Evolutionary conservation across 306 rosid genomes (phyloP).

Genomic region (Casuarina glauca): DNA sequence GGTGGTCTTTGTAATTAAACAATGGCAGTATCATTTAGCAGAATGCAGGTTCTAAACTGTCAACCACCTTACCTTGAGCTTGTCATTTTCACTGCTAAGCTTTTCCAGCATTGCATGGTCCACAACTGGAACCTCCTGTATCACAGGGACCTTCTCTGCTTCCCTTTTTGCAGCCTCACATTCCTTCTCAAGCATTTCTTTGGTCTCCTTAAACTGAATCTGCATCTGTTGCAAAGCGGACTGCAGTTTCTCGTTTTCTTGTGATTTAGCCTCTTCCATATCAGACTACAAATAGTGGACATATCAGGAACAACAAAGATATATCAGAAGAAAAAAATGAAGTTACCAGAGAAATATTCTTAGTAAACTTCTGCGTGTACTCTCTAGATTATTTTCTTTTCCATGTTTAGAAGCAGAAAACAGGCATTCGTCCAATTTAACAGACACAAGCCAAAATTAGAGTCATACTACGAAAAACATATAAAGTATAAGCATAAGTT

Average conservation of each 20-base stretch:
- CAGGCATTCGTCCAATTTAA: not conserved
- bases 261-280: conserved; percentile 84
- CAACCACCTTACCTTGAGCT: conserved; percentile 75
- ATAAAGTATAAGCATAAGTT: not conserved
- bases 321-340: conserved; percentile 14
- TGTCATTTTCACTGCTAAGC: conserved; percentile 84
- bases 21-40: conserved; percentile 4
- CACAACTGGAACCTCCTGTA: conserved; percentile 95
- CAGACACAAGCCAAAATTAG: not conserved
- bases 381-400: not conserved
- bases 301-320: conserved; percentile 5
- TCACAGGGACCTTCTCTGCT: conserved; percentile 61
- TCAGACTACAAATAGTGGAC: conserved; percentile 57
- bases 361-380: not conserved
- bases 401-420: not conserved
- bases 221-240: conserved; percentile 87
- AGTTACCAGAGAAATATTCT: conserved; percentile 21
- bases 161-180: conserved; percentile 64
- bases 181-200: conserved; percentile 71
- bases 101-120: conserved; percentile 76
- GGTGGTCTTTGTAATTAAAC: conserved; percentile 3
- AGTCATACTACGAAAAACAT: not conserved
- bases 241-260: conserved; percentile 83
- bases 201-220: conserved; percentile 79
- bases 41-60: conserved; percentile 21